Evolutionary conservation across 202 grass and related monocot species (phyloP).

Genomic region (Setaria viridis): DNA sequence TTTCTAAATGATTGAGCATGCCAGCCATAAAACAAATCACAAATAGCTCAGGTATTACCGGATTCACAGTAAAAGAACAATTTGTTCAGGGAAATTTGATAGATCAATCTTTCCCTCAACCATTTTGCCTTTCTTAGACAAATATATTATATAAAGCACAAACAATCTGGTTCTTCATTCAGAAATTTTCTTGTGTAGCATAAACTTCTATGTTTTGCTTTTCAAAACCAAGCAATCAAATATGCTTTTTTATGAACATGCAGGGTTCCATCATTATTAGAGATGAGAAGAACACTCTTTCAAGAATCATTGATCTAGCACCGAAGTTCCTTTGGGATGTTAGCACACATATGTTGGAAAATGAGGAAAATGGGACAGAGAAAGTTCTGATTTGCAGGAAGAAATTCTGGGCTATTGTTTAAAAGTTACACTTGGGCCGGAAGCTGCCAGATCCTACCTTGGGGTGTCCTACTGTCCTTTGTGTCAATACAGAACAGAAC

Average conservation of each 20-base stretch:
- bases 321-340: slow-evolving; percentile 96
- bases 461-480: not conserved
- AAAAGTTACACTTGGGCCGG: slow-evolving; percentile 39
- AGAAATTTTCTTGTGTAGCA: not conserved
- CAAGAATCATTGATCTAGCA: slow-evolving; percentile 76
- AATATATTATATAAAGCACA: slow-evolving; percentile 2
- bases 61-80: not conserved
- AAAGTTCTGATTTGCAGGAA: slow-evolving; percentile 77
- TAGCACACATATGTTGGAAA: slow-evolving; percentile 60
- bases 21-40: slow-evolving; percentile 11
- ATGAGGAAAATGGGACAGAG: slow-evolving; percentile 62
- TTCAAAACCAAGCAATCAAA: not conserved
- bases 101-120: not conserved
- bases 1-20: slow-evolving; percentile 9
- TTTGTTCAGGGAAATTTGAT: slow-evolving; percentile 9
- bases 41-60: not conserved
- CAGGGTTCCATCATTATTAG: slow-evolving; percentile 89
- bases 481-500: slow-evolving; percentile 1
- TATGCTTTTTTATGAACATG: slow-evolving; percentile 29
- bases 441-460: slow-evolving; percentile 3
- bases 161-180: not conserved
- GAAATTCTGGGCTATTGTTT: slow-evolving; percentile 93
- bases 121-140: not conserved
- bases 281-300: slow-evolving; percentile 68
- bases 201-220: not conserved